Percentiles rank a stretch among this genome's conserved stretches.
Evolutionary conservation across 495 filamentous ascomycete genomes (phyloP).

Genomic region (Penicillium antarcticum): DNA sequence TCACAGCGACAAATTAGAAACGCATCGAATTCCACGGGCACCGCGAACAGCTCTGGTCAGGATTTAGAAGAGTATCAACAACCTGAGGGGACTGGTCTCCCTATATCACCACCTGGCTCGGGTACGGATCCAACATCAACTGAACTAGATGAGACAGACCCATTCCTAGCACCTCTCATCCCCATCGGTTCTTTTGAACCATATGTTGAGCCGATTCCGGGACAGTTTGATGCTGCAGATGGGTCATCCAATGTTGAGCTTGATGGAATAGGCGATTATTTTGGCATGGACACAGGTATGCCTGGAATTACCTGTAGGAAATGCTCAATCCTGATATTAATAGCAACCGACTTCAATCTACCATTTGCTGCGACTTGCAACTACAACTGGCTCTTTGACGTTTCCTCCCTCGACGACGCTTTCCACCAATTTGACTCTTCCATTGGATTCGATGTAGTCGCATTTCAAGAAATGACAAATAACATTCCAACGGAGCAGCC

Average conservation of each 20-base stretch:
- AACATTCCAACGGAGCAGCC: not conserved
- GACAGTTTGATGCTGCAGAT: constrained; percentile 37
- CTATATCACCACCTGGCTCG: constrained; percentile 31
- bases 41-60: constrained; percentile 16
- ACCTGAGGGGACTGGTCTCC: constrained; percentile 11
- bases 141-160: constrained; percentile 28
- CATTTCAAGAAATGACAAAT: constrained; percentile 18
- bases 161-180: constrained; percentile 33
- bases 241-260: constrained; percentile 27
- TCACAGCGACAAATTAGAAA: constrained; percentile 22
- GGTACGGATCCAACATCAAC: constrained; percentile 23
- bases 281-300: constrained; percentile 31
- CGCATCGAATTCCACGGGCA: constrained; percentile 5
- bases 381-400: constrained; percentile 57
- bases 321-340: constrained; percentile 7
- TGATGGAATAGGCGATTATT: constrained; percentile 20
- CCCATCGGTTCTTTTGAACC: constrained; percentile 33
- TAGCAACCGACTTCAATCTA: constrained; percentile 53
- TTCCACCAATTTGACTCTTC: constrained; percentile 30
- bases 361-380: constrained; percentile 54
- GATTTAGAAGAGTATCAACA: constrained; percentile 14
- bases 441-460: constrained; percentile 20
- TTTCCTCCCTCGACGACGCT: constrained; percentile 35
- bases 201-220: constrained; percentile 33
- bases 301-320: no score